Percentiles rank a stretch among this genome's conserved stretches.
These are phyloP conservation scores for Umbelopsis sp. DNA, from an alignment of 371 early-diverging fungal genomes.

Conservation along the genomic window DNA sequence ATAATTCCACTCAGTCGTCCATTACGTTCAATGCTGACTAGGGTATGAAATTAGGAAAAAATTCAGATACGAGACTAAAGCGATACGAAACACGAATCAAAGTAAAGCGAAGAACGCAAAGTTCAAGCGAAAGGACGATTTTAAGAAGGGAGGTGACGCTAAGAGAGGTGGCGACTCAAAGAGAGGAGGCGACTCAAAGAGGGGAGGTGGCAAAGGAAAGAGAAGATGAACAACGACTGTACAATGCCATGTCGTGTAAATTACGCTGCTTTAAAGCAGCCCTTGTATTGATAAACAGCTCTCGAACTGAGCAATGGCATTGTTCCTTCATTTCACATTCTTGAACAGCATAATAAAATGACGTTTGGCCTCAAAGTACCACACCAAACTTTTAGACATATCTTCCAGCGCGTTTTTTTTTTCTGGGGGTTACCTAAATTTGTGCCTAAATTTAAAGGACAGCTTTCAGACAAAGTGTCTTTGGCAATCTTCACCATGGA, in stretches of 20 bases:
- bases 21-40: not conserved
- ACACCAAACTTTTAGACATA: no score
- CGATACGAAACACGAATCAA: constrained; percentile 6
- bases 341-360: no score
- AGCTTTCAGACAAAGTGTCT: no score
- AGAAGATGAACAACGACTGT: not conserved
- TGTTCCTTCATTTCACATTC: no score
- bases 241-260: not conserved
- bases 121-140: not conserved
- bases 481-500: constrained; percentile 20
- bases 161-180: not conserved
- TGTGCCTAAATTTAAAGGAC: no score
- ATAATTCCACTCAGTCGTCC: not conserved
- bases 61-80: constrained; percentile 18
- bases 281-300: no score
- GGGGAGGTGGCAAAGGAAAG: constrained; percentile 7
- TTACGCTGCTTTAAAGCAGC: not conserved
- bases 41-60: not conserved
- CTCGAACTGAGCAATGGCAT: no score
- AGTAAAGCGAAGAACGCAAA: constrained; percentile 1
- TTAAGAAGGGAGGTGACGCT: constrained; percentile 2
- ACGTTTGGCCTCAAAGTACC: no score
- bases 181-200: constrained; percentile 2
- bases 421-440: no score
- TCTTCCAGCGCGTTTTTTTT: no score